phyloP scores from a whole-genome alignment of 139 green algal species.

The Chlamydomonas sp. region DNA sequence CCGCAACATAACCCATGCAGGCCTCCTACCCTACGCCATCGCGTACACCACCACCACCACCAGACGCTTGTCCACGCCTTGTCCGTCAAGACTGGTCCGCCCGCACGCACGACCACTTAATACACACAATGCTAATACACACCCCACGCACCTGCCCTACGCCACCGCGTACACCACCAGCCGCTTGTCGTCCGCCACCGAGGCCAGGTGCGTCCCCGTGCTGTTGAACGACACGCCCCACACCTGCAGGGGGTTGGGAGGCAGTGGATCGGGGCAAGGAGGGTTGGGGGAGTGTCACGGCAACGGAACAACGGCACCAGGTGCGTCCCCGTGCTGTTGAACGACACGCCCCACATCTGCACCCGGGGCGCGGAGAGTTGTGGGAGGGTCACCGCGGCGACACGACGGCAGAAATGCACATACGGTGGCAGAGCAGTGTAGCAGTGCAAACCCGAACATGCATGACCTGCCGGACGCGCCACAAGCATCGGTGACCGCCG shows the following conservation, averaged over 20 bases:
- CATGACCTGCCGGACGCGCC: too few relatives aligned
- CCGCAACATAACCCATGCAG: too few relatives aligned
- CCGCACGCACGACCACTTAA: slow-evolving; percentile 28
- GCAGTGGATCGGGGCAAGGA: background rate
- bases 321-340: slow-evolving; percentile 55
- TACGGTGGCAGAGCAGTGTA: too few relatives aligned
- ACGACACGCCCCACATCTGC: slow-evolving; percentile 83
- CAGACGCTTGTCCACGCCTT: slow-evolving; percentile 75
- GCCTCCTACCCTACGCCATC: slow-evolving; percentile 26
- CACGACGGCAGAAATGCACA: too few relatives aligned
- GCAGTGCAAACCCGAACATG: too few relatives aligned
- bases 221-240: slow-evolving; percentile 75
- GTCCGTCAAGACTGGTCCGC: slow-evolving; percentile 64
- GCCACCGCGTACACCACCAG: slow-evolving; percentile 65
- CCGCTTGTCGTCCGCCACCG: slow-evolving; percentile 74
- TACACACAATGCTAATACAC: too few relatives aligned
- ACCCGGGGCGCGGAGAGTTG: background rate
- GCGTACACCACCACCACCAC: slow-evolving; percentile 50
- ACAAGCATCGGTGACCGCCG: too few relatives aligned
- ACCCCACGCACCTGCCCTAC: background rate
- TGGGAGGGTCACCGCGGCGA: background rate
- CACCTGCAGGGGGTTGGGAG: slow-evolving; percentile 57
- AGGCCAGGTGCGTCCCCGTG: slow-evolving; percentile 65
- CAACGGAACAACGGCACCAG: slow-evolving; percentile 35
- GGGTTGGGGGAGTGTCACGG: background rate